Percentiles rank a stretch among this genome's conserved stretches.
Evolutionary conservation across 208 protist genomes (phyloP).

Genomic region (Trypanosoma boissoni): DNA sequence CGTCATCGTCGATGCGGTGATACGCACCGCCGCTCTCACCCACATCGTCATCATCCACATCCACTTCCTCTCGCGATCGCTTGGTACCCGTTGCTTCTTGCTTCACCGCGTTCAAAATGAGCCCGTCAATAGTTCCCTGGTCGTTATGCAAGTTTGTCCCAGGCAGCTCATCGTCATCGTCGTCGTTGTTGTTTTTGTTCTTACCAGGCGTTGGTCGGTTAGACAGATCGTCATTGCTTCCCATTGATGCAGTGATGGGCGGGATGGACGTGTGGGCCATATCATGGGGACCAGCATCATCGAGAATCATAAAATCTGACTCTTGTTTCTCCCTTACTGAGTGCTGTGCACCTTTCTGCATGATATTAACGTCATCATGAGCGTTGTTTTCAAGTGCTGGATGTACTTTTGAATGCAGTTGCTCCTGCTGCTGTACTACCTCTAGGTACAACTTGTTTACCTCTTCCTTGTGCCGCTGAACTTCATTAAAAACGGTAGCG

Average conservation of each 20-base stretch:
- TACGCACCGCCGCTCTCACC: background rate
- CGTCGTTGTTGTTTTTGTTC: conserved; percentile 21
- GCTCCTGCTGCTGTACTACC: conserved; percentile 27
- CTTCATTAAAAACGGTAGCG: conserved; percentile 47
- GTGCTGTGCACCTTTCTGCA: background rate
- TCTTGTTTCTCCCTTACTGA: too few relatives aligned
- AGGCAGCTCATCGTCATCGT: conserved; percentile 52
- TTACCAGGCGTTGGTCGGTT: conserved; percentile 3
- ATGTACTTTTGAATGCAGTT: background rate
- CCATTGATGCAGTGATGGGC: background rate
- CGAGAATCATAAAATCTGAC: background rate
- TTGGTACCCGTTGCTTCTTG: background rate
- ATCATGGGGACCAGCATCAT: conserved; percentile 1
- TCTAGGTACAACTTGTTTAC: conserved; percentile 71
- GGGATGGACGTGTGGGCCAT: too few relatives aligned
- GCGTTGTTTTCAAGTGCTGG: too few relatives aligned
- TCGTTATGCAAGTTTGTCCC: too few relatives aligned
- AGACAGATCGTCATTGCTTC: background rate
- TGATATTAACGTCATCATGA: too few relatives aligned
- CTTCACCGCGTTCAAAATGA: conserved; percentile 23
- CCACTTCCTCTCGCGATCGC: background rate
- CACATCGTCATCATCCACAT: conserved; percentile 5
- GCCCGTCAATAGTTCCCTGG: conserved; percentile 29
- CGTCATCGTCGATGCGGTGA: too few relatives aligned
- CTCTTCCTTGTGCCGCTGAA: conserved; percentile 60